Evolutionary conservation across 257 asterid species (phyloP).

Genomic region (Mitragyna speciosa): DNA sequence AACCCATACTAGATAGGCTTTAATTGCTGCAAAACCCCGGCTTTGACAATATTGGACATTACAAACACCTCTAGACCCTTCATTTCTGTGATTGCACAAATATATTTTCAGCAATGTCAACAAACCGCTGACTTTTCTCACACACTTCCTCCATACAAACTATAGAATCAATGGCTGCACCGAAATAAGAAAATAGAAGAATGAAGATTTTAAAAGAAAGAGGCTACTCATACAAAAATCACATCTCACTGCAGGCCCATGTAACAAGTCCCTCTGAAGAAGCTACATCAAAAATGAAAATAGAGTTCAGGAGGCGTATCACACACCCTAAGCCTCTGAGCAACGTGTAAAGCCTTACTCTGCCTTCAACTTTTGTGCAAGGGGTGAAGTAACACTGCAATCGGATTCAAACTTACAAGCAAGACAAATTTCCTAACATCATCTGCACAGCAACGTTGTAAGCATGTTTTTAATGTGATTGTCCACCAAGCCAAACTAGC

Average conservation of each 20-base stretch:
- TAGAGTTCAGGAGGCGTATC: background rate
- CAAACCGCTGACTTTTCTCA: background rate
- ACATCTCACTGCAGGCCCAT: background rate
- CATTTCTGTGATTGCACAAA: background rate
- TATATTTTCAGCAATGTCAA: background rate
- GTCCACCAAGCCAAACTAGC: background rate
- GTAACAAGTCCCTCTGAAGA: background rate
- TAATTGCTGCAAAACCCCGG: background rate
- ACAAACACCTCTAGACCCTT: no score
- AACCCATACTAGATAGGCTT: background rate
- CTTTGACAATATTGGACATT: background rate
- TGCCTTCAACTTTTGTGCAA: background rate
- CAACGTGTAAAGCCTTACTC: background rate
- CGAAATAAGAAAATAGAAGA: background rate
- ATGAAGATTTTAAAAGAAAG: background rate
- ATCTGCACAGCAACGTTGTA: background rate
- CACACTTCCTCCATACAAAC: background rate
- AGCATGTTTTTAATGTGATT: background rate
- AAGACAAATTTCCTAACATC: background rate
- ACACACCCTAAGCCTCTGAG: background rate
- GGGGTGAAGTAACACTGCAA: background rate
- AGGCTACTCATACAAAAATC: slow-evolving; percentile 7
- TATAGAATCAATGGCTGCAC: background rate
- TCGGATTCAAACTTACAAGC: background rate
- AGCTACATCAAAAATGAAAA: background rate